phyloP scores from a whole-genome alignment of 2,329 filamentous ascomycete genomes.

The Elsinoe australis region DNA sequence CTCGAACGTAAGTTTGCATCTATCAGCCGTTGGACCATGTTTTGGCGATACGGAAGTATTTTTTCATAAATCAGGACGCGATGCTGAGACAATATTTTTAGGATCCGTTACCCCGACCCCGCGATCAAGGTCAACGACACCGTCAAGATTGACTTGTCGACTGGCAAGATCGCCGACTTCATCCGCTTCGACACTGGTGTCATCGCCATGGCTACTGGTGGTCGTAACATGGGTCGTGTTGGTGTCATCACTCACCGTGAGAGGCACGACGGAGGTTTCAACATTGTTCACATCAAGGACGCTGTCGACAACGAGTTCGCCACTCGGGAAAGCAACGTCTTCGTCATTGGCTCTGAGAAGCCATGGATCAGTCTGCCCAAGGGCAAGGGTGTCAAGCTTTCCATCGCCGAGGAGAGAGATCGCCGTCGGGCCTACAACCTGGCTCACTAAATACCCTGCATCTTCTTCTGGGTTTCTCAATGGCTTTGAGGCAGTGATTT shows the following conservation, averaged over 20 bases:
- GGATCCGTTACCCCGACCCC: constrained; percentile 98
- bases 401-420: constrained; percentile 98
- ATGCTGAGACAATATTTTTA: constrained; percentile 44
- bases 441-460: constrained; percentile 35
- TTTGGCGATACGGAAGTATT: constrained; percentile 62
- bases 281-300: constrained; percentile 99
- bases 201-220: constrained; percentile 97
- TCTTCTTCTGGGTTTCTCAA: constrained; percentile 4
- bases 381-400: constrained; percentile 99
- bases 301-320: constrained; percentile 99
- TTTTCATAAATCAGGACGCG: too few species aligned
- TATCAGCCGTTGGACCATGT: constrained; percentile 99
- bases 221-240: constrained; percentile 99
- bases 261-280: constrained; percentile 99
- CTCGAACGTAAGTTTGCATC: constrained; percentile 99
- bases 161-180: constrained; percentile 92
- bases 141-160: constrained; percentile 95
- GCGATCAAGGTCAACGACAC: constrained; percentile 99
- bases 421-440: constrained; percentile 71
- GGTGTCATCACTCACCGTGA: constrained; percentile 99
- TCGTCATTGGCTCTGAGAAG: constrained; percentile 97
- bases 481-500: background rate
- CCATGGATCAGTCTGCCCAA: constrained; percentile 99
- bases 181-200: constrained; percentile 98
- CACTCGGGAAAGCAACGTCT: constrained; percentile 98